A percentile compares a stretch with the other conserved stretches of the same genome.
Evolutionary conservation across 176 grass and related monocot genomes (phyloP).

Genomic region (Luzula sylvatica): DNA sequence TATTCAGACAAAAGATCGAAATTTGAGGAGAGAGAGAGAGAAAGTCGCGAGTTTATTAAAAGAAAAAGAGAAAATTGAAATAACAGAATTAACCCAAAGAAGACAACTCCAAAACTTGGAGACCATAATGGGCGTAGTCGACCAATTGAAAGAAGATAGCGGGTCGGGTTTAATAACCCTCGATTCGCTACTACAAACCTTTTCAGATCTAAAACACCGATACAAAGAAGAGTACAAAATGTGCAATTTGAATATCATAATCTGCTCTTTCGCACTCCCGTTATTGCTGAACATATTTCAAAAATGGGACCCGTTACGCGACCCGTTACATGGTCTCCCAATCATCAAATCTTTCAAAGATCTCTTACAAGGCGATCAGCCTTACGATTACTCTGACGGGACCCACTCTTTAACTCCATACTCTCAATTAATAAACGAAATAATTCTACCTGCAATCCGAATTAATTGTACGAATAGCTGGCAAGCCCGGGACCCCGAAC

Average conservation of each 20-base stretch:
- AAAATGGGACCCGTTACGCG: constrained; percentile 46
- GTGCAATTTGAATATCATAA: constrained; percentile 23
- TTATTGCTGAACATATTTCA: constrained; percentile 34
- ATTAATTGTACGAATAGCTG: constrained; percentile 22
- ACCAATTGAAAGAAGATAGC: constrained; percentile 18
- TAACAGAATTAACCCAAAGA: constrained; percentile 25
- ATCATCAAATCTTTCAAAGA: constrained; percentile 23
- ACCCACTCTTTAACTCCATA: constrained; percentile 33
- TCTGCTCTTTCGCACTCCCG: constrained; percentile 22
- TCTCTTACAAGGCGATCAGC: constrained; percentile 37
- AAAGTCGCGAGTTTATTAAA: constrained; percentile 18
- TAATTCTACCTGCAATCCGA: constrained; percentile 30
- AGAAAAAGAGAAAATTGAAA: constrained; percentile 31
- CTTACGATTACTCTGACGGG: constrained; percentile 30
- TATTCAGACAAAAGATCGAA: too few species aligned
- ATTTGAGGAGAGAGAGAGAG: too few species aligned
- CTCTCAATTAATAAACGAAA: constrained; percentile 33
- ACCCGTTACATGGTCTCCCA: constrained; percentile 31
- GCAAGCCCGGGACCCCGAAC: constrained; percentile 31
- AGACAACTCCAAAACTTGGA: constrained; percentile 25
- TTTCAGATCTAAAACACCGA: too few species aligned
- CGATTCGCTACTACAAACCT: too few species aligned
- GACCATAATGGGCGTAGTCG: constrained; percentile 22
- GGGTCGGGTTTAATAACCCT: too few species aligned
- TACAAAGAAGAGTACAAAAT: constrained; percentile 31